Percentiles rank a stretch among this genome's conserved stretches.
Conservation (phyloP, 2,329 filamentous ascomycete genomes). For the Sporothrix pallida region DNA sequence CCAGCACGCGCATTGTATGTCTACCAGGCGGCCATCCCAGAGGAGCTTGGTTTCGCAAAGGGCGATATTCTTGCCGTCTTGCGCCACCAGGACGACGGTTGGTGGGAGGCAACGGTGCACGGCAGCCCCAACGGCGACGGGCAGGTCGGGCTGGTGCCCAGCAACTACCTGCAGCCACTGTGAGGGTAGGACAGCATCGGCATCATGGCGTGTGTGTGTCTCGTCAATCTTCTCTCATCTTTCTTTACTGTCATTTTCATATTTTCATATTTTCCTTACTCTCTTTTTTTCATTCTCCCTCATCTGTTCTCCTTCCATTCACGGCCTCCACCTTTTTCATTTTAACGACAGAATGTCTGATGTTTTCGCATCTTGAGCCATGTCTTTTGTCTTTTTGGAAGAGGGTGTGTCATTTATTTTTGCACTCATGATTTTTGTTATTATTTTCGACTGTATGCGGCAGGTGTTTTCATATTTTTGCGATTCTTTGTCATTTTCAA, state of each 20-base stretch:
- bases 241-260: neutral
- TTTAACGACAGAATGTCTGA: slow-evolving; percentile 20
- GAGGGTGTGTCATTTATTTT: slow-evolving; percentile 8
- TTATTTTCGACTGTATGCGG: neutral
- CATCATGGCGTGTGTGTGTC: neutral
- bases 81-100: slow-evolving; percentile 93
- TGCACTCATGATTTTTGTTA: slow-evolving; percentile 7
- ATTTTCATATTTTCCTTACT: neutral
- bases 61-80: slow-evolving; percentile 89
- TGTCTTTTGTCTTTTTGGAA: slow-evolving; percentile 20
- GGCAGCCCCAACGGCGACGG: slow-evolving; percentile 58
- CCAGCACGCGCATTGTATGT: slow-evolving; percentile 90
- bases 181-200: slow-evolving; percentile 41
- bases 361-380: slow-evolving; percentile 13
- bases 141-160: slow-evolving; percentile 66
- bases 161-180: slow-evolving; percentile 68
- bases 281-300: neutral
- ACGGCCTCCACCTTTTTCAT: neutral
- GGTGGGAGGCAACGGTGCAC: slow-evolving; percentile 98
- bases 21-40: slow-evolving; percentile 92
- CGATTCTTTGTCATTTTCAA: neutral
- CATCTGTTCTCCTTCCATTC: neutral
- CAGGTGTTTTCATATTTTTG: neutral
- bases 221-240: neutral
- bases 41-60: slow-evolving; percentile 91